Base-by-base conservation (phyloP, 192 early-diverging fungal species). In the Ambispora gerdemannii region DNA sequence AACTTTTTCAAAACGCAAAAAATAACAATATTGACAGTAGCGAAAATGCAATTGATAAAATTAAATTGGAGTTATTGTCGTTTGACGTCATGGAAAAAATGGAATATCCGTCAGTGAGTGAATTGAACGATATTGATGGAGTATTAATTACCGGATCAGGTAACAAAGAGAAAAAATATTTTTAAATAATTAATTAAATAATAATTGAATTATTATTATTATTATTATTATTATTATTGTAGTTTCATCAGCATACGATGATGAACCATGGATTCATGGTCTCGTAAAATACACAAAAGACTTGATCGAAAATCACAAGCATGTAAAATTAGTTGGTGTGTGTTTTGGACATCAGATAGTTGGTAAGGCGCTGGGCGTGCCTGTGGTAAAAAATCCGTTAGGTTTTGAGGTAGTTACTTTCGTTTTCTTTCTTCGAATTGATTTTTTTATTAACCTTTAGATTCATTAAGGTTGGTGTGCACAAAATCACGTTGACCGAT, bases 261-360 rank as follows among this genome's bases (percentile, higher is more conserved):
- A 90, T 52, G 25, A 80, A 10, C 77, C 79, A 0, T 94, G 92
- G 92, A 91, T 91, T 43, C 49, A 79, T 32, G 74, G 81, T 7
- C 74, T 91, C 7, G 74, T 83, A 24, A 69, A 79, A 0, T 92
- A 81, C 72, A 78, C 89, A n/a, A 61, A 74, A 25, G 31, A 70
- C 0, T 50, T 85, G 20, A 74, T 74, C 33, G 38, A 76, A 22
- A 36, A 77, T 20, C 70, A 76, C 6, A 71, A 61, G 2, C 67
- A 78, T 47, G 55, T 82, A 31, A 84, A 80, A 67, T 59, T 90
- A 11, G 52, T 93, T 59, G 90, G 91, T 3, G 74, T 94, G 33
- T 95, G 93, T 56, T 95, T 93, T 82, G 93, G 93, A 13, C 93
- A 95, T 61, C 93, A 95, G 74, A 81, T 92, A 35, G 76, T 95